Evolutionary conservation across 257 asterid species (phyloP), one percentile per base, ranked within the genome.

Genomic region (Prunella vulgaris): DNA sequence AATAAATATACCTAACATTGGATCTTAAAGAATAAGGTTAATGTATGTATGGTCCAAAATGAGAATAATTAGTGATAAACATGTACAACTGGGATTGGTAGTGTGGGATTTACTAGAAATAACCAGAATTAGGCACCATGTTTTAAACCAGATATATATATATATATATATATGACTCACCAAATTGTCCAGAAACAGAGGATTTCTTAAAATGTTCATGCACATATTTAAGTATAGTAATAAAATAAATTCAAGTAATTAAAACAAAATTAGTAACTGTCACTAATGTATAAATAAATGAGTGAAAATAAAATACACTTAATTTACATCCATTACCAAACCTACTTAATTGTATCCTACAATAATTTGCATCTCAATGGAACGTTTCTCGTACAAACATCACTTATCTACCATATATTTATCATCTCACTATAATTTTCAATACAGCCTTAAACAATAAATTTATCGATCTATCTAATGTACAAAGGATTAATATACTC

Each of bases 121-220:
- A 69, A 53, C 13, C 37, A 68, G 44, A 21, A 54, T 18, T 15
- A 28, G 68, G 62, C 48, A 68, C 56, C 8, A 10, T 18, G 21
- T 40, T 35, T 65, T 27, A 64, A 61, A 65, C 68, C 76, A 74
- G 33, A 75, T 70, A n/a, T n/a, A n/a, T n/a, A n/a, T n/a, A n/a
- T n/a, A n/a, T n/a, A n/a, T n/a, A n/a, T n/a, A n/a, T n/a, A n/a
- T n/a, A 42, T 51, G 71, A 52, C 72, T 59, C 69, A 63, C 35
- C 75, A 77, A 25, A 35, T 20, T 67, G 85, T 63, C 81, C 65
- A 69, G 18, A 64, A 69, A 2, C 81, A 60, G 21, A 25, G 74
- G 75, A 54, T 58, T 60, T 27, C 38, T 7, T 21, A 5, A n/a
- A 25, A 27, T 58, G 5, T 27, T 58, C 12, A 25, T 56, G 17